Conservation (phyloP, 148 eudicot genomes). For the Heliamphora exappendiculata region DNA sequence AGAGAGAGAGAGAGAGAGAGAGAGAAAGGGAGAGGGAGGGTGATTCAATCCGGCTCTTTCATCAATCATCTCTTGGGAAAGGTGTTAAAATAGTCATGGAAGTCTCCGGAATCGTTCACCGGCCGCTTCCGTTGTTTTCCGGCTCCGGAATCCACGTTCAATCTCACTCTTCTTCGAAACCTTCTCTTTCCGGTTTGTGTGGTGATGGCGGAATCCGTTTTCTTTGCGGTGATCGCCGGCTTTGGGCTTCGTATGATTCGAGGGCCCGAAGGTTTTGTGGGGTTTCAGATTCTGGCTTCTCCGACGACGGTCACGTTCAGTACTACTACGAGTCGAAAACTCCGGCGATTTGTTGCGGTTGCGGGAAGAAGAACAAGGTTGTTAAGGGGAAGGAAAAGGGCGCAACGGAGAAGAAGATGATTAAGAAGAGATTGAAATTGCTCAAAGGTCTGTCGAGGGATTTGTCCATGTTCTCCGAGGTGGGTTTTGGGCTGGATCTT, state of each 20-base stretch:
- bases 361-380: conserved; percentile 9
- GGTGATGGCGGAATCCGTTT: neutral
- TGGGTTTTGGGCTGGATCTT: conserved; percentile 37
- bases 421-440: conserved; percentile 49
- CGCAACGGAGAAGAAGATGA: conserved; percentile 12
- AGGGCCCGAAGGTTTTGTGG: conserved; percentile 5
- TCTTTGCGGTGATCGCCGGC: neutral
- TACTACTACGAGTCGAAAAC: conserved; percentile 22
- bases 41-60: neutral
- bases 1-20: neutral
- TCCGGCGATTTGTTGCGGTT: conserved; percentile 5
- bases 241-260: conserved; percentile 1
- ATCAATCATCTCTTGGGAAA: neutral
- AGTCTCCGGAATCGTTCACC: conserved; percentile 18
- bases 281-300: conserved; percentile 14
- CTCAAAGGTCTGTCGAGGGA: conserved; percentile 41
- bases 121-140: conserved; percentile 1
- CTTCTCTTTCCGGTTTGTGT: neutral
- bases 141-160: conserved; percentile 5
- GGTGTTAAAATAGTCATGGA: conserved; percentile 17
- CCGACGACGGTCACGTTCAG: conserved; percentile 32
- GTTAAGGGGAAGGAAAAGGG: conserved; percentile 15
- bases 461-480: conserved; percentile 34
- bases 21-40: neutral
- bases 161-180: neutral